Percentiles rank a stretch among this genome's conserved stretches.
Evolutionary conservation across 345 rosid species (phyloP).

Genomic region (Aquilaria yunnanensis): DNA sequence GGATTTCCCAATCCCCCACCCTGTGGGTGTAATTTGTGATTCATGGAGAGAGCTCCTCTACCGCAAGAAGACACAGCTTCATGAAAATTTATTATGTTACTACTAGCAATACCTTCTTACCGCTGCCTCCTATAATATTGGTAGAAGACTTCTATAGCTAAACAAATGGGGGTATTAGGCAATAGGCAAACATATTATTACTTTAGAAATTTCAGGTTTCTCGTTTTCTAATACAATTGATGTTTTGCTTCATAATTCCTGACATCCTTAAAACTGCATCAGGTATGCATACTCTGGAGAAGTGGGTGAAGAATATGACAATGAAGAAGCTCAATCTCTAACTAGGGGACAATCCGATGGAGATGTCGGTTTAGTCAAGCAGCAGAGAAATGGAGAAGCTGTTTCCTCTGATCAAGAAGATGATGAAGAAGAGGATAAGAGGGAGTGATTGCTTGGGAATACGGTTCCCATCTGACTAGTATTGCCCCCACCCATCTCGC

Average conservation of each 20-base stretch:
- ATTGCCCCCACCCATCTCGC: not conserved
- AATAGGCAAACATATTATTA: too few species aligned
- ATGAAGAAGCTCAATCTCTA: constrained; percentile 65
- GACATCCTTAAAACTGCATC: constrained; percentile 9
- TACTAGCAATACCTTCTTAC: too few species aligned
- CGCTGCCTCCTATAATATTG: too few species aligned
- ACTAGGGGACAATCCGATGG: constrained; percentile 61
- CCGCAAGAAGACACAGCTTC: not conserved
- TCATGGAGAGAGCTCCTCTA: not conserved
- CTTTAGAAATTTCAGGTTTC: too few species aligned
- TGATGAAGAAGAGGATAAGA: constrained; percentile 68
- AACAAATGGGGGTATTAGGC: too few species aligned
- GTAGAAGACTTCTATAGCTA: too few species aligned
- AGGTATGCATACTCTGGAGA: constrained; percentile 88
- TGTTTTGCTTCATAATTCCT: constrained; percentile 4
- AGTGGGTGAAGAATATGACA: constrained; percentile 53
- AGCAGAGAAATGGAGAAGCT: constrained; percentile 25
- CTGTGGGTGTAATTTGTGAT: not conserved
- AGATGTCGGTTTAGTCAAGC: constrained; percentile 61
- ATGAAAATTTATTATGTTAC: too few species aligned
- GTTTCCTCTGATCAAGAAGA: constrained; percentile 37
- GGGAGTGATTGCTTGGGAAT: constrained; percentile 32
- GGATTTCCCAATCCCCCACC: not conserved
- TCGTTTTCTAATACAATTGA: too few species aligned
- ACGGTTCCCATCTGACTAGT: not conserved